Conservation (phyloP, 805 yeast genomes). For the Kregervanrija fluxuum region DNA sequence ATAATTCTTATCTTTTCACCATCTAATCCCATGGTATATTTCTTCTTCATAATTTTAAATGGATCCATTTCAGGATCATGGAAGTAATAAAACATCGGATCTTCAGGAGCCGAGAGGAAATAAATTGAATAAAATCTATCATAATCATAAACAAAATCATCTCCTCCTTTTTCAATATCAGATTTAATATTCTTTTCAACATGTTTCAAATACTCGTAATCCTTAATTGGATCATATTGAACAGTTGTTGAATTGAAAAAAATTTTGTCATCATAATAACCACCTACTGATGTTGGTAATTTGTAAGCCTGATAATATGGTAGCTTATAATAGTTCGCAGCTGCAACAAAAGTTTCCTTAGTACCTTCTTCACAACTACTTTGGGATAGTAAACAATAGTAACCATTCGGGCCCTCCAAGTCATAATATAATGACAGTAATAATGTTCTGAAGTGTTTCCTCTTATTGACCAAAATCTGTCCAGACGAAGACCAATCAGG, state of each 20-base stretch:
- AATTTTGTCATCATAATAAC: conserved; percentile 8
- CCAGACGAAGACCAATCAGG: conserved; percentile 62
- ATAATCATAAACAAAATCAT: conserved; percentile 12
- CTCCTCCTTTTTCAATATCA: neutral
- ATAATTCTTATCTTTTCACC: conserved; percentile 13
- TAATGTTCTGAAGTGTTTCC: conserved; percentile 45
- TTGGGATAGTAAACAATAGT: conserved; percentile 50
- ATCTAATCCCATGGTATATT: conserved; percentile 7
- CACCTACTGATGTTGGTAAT: conserved; percentile 10
- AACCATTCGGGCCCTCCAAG: conserved; percentile 49
- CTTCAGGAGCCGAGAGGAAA: conserved; percentile 12
- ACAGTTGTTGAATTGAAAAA: conserved; percentile 14
- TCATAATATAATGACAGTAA: conserved; percentile 54
- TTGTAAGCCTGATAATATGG: conserved; percentile 47
- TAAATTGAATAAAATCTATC: conserved; percentile 8
- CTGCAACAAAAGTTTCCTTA: conserved; percentile 70
- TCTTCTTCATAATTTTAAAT: conserved; percentile 23
- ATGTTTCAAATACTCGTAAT: conserved; percentile 12
- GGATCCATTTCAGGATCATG: conserved; percentile 45
- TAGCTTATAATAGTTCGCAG: conserved; percentile 44
- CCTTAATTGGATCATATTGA: conserved; percentile 17
- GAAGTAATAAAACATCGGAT: conserved; percentile 29
- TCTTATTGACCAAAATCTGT: conserved; percentile 51
- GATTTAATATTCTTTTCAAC: neutral
- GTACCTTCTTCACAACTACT: conserved; percentile 75